These are phyloP conservation scores for Ceratobasidium sp. DNA, from an alignment of 1,284 basidiomycete species.

Conservation along the genomic window DNA sequence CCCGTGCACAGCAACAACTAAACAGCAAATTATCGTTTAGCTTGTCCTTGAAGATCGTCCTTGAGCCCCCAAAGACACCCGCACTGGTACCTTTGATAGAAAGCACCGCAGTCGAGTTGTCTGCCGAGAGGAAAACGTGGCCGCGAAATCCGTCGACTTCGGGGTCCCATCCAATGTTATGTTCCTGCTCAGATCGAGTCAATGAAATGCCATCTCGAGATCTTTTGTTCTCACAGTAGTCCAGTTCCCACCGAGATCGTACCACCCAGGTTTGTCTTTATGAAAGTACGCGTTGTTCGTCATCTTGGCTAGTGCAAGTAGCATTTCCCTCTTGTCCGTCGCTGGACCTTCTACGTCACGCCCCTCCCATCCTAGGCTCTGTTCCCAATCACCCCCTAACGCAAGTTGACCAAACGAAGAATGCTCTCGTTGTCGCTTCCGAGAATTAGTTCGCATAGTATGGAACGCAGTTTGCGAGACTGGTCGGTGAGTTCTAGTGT, in stretches of 20 bases:
- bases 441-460: constrained; percentile 59
- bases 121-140: constrained; percentile 84
- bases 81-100: constrained; percentile 95
- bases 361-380: constrained; percentile 46
- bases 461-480: constrained; percentile 65
- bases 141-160: constrained; percentile 88
- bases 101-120: constrained; percentile 87
- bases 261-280: constrained; percentile 79
- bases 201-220: too few relatives aligned
- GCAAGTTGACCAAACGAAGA: constrained; percentile 10
- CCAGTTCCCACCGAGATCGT: constrained; percentile 80
- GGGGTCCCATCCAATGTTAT: constrained; percentile 91
- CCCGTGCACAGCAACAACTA: constrained; percentile 96
- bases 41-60: constrained; percentile 93
- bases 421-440: constrained; percentile 58
- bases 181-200: too few relatives aligned
- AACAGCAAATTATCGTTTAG: constrained; percentile 95
- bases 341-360: constrained; percentile 71
- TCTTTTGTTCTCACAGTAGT: constrained; percentile 80
- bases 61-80: constrained; percentile 73
- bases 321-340: constrained; percentile 82
- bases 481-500: constrained; percentile 72
- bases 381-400: constrained; percentile 32
- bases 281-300: constrained; percentile 89
- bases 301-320: constrained; percentile 90